Evolutionary conservation across 495 filamentous ascomycete genomes (phyloP).

Genomic region (Daldinia bambusicola): DNA sequence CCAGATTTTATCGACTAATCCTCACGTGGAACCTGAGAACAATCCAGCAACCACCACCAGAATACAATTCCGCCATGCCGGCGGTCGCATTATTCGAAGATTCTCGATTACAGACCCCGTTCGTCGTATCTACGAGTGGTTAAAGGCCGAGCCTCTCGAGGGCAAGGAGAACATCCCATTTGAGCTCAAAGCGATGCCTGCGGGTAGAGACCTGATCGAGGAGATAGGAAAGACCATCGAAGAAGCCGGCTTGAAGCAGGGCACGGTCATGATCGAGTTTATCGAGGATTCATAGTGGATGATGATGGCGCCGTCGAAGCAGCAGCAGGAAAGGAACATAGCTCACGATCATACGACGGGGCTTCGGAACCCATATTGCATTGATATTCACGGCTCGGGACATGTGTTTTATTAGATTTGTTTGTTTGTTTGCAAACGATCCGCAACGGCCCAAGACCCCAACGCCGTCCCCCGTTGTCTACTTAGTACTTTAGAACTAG

Average conservation of each 20-base stretch:
- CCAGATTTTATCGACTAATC: constrained; percentile 72
- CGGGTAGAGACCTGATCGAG: constrained; percentile 85
- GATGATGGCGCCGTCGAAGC: neutral
- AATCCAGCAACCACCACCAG: constrained; percentile 79
- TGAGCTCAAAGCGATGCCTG: constrained; percentile 75
- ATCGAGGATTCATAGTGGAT: constrained; percentile 65
- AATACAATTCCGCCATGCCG: constrained; percentile 88
- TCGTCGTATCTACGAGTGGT: constrained; percentile 89
- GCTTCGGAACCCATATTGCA: constrained; percentile 8
- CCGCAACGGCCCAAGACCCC: neutral
- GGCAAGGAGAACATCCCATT: constrained; percentile 82
- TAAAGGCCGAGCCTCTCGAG: constrained; percentile 82
- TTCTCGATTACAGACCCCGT: constrained; percentile 86
- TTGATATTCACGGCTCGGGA: constrained; percentile 19
- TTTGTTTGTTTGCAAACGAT: neutral
- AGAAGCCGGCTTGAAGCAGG: constrained; percentile 88
- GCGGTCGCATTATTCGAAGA: constrained; percentile 81
- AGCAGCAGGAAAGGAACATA: neutral
- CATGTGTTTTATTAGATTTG: constrained; percentile 23
- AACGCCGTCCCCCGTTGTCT: neutral
- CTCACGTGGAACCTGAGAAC: constrained; percentile 79
- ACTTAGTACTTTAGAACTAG: constrained; percentile 15
- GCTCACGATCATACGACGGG: constrained; percentile 4
- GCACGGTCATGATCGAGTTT: constrained; percentile 92
- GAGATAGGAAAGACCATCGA: constrained; percentile 75